Conservation (phyloP, 306 rosid genomes). For the Vigna radiata region DNA sequence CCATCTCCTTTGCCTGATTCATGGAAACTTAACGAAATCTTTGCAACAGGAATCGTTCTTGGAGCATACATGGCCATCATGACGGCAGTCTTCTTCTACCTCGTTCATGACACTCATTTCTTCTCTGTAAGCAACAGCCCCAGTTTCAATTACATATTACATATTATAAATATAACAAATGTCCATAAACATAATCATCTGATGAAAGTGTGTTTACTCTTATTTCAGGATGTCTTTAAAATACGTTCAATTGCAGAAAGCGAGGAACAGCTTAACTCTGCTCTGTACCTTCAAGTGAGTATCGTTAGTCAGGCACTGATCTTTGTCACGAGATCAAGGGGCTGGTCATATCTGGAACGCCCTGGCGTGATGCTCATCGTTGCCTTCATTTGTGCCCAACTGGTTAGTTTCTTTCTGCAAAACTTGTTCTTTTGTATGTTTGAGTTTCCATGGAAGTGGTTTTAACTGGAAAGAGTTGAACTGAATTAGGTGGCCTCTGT, state of each 20-base stretch:
- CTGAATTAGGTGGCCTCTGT: slow-evolving; percentile 64
- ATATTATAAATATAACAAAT: background rate
- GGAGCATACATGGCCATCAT: slow-evolving; percentile 86
- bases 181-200: background rate
- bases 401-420: slow-evolving; percentile 55
- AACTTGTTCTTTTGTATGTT: background rate
- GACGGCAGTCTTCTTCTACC: slow-evolving; percentile 75
- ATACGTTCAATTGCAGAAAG: slow-evolving; percentile 52
- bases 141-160: background rate
- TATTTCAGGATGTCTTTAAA: slow-evolving; percentile 54
- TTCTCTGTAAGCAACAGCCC: slow-evolving; percentile 56
- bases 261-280: slow-evolving; percentile 69
- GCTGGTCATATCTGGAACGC: slow-evolving; percentile 79
- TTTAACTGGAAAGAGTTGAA: slow-evolving; percentile 8
- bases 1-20: slow-evolving; percentile 91
- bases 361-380: slow-evolving; percentile 64
- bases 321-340: slow-evolving; percentile 85
- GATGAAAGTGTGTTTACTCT: slow-evolving; percentile 2
- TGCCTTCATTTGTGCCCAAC: slow-evolving; percentile 77
- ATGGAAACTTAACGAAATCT: slow-evolving; percentile 91
- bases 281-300: slow-evolving; percentile 92
- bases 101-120: slow-evolving; percentile 52
- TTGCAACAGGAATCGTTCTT: slow-evolving; percentile 81
- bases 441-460: background rate
- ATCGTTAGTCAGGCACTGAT: slow-evolving; percentile 87